These are phyloP conservation scores for Tetrastigma voinierianum DNA, from an alignment of 164 flowering plant species.

Conservation along the genomic window DNA sequence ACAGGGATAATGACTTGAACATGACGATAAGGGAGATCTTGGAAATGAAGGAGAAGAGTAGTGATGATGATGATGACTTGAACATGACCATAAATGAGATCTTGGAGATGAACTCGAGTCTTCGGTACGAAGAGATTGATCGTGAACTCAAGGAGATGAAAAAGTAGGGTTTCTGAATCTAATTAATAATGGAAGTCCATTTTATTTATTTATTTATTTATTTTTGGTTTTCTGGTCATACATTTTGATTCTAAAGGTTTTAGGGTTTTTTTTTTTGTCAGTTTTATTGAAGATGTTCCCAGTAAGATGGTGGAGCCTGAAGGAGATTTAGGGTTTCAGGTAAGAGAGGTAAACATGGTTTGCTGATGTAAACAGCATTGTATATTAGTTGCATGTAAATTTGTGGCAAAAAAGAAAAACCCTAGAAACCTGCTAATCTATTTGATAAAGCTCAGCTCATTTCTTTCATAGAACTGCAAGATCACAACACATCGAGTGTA, in stretches of 20 bases:
- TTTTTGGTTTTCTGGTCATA: too few species aligned
- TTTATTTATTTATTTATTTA: neutral
- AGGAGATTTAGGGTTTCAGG: neutral
- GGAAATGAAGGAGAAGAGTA: too few species aligned
- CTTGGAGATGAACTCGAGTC: neutral
- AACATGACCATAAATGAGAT: neutral
- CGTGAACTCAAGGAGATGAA: neutral
- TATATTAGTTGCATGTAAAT: too few species aligned
- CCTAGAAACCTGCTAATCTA: too few species aligned
- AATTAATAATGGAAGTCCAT: neutral
- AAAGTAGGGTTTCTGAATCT: neutral
- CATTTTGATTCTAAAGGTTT: slow-evolving; percentile 2
- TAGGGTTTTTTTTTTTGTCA: neutral
- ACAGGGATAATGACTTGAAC: too few species aligned
- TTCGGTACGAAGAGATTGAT: neutral
- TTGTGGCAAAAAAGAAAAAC: too few species aligned
- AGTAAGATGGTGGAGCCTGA: neutral
- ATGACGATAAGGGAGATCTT: too few species aligned
- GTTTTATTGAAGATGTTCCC: neutral
- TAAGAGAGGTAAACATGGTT: too few species aligned
- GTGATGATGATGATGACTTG: neutral
- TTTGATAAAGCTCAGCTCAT: too few species aligned
- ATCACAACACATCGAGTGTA: too few species aligned
- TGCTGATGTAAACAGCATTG: too few species aligned
- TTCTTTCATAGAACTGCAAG: too few species aligned